These are phyloP conservation scores for Erucastrum elatum DNA, from an alignment of 345 rosid species.

Conservation along the genomic window DNA sequence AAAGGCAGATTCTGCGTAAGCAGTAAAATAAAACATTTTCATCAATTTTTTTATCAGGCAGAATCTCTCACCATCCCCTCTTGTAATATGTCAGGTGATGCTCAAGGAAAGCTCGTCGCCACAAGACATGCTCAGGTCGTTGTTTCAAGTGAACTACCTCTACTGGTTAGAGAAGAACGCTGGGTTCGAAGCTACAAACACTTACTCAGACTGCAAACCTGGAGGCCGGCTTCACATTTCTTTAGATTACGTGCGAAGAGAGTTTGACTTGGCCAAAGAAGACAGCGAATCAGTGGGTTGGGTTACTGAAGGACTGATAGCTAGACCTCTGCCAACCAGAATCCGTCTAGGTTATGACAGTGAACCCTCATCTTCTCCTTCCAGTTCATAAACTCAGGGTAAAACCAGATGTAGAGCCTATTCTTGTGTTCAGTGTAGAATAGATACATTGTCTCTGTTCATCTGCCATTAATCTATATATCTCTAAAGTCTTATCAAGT, in stretches of 20 bases:
- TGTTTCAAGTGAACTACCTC: constrained; percentile 88
- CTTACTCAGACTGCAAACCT: constrained; percentile 59
- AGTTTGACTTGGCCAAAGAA: constrained; percentile 72
- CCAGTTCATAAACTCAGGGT: constrained; percentile 14
- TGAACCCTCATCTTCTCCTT: constrained; percentile 21
- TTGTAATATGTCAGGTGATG: constrained; percentile 60
- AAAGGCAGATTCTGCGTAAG: constrained; percentile 72
- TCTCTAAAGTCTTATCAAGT: not conserved
- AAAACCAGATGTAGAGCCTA: not conserved
- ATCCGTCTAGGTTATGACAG: constrained; percentile 43
- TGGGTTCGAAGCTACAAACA: constrained; percentile 63
- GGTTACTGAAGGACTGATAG: constrained; percentile 81
- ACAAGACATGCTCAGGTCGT: constrained; percentile 91
- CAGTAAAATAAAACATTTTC: constrained; percentile 4
- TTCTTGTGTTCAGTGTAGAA: too few relatives aligned
- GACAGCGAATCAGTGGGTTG: constrained; percentile 79
- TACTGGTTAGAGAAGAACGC: constrained; percentile 97
- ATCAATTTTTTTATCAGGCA: not conserved
- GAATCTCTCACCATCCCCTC: constrained; percentile 7
- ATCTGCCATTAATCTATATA: not conserved
- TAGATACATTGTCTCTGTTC: constrained; percentile 14
- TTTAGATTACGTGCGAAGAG: constrained; percentile 76
- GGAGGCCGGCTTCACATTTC: constrained; percentile 84
- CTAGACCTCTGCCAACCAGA: constrained; percentile 78
- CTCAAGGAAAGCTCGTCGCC: constrained; percentile 75